Evolutionary conservation across 2,329 filamentous ascomycete genomes (phyloP), one percentile per base, ranked within the genome.

Genomic region (Plenodomus lindquistii): DNA sequence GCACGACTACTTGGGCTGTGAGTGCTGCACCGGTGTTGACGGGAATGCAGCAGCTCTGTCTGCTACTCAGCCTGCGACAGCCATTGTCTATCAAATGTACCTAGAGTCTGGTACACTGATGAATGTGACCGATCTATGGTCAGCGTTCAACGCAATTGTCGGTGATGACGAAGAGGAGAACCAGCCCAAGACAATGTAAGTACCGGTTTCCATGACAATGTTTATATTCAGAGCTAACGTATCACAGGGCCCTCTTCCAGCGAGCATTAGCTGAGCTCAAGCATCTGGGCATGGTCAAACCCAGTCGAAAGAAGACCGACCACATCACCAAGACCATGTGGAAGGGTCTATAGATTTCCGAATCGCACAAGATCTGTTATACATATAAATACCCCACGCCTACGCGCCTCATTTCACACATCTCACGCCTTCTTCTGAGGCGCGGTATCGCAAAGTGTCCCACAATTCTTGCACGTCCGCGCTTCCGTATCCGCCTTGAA

Each of bases 291-390:
- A 87, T 97, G 73, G 81, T 97, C 52, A 97, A 94, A 76, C 81
- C 82, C 52, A 97, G 88, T 66, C 89, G 87, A 74, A 96, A 92
- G 79, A 96, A 96, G 79, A 84, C 86, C 19, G 94, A 97, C 69
- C 93, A 97, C 73, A 77, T 97, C 59, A 86, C 90, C 34, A 97
- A 97, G 77, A 79, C 91, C 29, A 76, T 80, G 42, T 89, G 86
- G 85, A 91, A 88, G 69, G 94, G 93, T 61, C 76, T 94, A 52
- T 85, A 48, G 44, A 20, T 36, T 17, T 21, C 21, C 11, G 13
- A 20, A 42, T 16, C 16, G 3, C n/a, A 20, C 34, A 8, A 10
- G 10, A 11, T 37, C 7, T 31, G 21, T 17, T 34, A 48, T 54
- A 50, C 44, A 50, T 42, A 40, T 46, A 43, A 48, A 59, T 42